A percentile compares a stretch with the other conserved stretches of the same genome.
These are phyloP conservation scores for Conticribra weissflogii DNA, from an alignment of 108 stramenopile genomes.

Conservation along the genomic window DNA sequence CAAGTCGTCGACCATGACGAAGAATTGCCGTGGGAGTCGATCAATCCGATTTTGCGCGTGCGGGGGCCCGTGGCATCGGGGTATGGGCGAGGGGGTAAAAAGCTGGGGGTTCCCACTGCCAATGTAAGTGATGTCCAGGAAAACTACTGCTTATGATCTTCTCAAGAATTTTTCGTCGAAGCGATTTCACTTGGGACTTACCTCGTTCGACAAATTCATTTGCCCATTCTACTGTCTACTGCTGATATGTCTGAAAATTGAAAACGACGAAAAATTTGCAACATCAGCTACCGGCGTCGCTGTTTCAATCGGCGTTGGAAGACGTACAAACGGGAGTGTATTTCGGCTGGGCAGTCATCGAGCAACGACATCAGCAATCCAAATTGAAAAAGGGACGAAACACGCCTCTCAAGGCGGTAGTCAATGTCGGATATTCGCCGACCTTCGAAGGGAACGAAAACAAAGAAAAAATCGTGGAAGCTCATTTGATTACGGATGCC, in stretches of 20 bases:
- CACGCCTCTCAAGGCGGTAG: slow-evolving; percentile 70
- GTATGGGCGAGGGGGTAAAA: slow-evolving; percentile 89
- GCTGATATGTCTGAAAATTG: too few species aligned
- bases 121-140: slow-evolving; percentile 53
- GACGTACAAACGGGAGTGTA: slow-evolving; percentile 79
- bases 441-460: slow-evolving; percentile 92
- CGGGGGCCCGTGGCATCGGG: slow-evolving; percentile 80
- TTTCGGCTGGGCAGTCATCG: slow-evolving; percentile 82
- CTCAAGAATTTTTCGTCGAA: too few species aligned
- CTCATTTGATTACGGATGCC: slow-evolving; percentile 69
- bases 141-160: too few species aligned
- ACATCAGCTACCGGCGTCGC: slow-evolving; percentile 61
- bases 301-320: slow-evolving; percentile 78
- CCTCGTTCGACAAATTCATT: not conserved
- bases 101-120: slow-evolving; percentile 90
- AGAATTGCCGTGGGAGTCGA: slow-evolving; percentile 37
- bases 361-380: slow-evolving; percentile 19
- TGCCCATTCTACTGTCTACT: not conserved
- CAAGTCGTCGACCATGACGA: not conserved
- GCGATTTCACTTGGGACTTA: not conserved
- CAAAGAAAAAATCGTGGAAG: slow-evolving; percentile 88
- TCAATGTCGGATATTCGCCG: slow-evolving; percentile 91
- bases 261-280: not conserved
- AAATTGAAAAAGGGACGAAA: slow-evolving; percentile 35
- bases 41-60: slow-evolving; percentile 54